Conservation (phyloP, 2,329 filamentous ascomycete species). For the Colletotrichum sp. region DNA sequence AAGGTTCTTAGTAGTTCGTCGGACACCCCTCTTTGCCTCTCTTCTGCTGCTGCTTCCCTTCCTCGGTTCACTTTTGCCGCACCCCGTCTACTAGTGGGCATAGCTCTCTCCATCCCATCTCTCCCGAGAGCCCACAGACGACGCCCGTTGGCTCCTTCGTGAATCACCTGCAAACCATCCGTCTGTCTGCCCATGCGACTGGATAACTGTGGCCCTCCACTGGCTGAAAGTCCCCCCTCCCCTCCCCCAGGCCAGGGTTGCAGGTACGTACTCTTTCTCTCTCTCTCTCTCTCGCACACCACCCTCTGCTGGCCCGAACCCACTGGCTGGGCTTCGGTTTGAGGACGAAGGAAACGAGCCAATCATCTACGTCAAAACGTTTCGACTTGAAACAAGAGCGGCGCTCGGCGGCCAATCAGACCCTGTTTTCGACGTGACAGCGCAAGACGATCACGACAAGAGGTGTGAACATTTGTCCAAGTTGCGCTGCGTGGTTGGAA, state of each 20-base stretch:
- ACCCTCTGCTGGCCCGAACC: background rate
- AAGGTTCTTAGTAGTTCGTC: background rate
- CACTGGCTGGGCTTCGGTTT: conserved; percentile 13
- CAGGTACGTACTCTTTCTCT: background rate
- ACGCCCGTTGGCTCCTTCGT: background rate
- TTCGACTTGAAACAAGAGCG: conserved; percentile 18
- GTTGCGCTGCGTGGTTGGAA: background rate
- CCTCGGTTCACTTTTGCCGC: background rate
- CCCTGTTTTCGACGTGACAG: conserved; percentile 13
- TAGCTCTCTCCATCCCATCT: background rate
- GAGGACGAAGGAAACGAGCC: conserved; percentile 2
- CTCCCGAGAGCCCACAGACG: background rate
- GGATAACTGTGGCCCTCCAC: background rate
- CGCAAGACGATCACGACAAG: conserved; percentile 11
- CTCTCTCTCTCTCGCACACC: background rate
- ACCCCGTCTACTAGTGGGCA: background rate
- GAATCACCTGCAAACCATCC: conserved; percentile 8
- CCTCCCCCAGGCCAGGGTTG: background rate
- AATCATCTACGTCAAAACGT: background rate
- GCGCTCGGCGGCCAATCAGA: conserved; percentile 11
- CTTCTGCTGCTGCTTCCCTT: background rate
- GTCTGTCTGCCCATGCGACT: background rate
- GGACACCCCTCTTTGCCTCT: background rate
- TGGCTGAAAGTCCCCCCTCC: background rate
- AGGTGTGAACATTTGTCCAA: background rate